Evolutionary conservation across 2,329 filamentous ascomycete genomes (phyloP).

Genomic region (Fusarium annulatum): DNA sequence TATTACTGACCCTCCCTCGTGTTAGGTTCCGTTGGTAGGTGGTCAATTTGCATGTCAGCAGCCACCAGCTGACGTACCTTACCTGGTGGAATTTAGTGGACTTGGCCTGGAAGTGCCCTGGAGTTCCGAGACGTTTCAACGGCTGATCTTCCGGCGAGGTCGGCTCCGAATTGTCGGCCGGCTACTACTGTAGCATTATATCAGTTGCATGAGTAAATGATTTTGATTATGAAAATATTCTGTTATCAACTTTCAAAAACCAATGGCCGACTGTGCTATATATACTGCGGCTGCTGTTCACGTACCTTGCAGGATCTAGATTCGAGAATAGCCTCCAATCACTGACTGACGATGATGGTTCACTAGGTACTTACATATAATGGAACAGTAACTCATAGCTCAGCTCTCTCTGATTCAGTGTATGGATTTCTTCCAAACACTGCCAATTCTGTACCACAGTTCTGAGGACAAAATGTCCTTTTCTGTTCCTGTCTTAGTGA

Average conservation of each 20-base stretch:
- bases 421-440: background rate
- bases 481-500: background rate
- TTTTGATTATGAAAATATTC: background rate
- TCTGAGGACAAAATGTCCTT: background rate
- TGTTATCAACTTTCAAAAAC: background rate
- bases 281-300: background rate
- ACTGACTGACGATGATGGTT: background rate
- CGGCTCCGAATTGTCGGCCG: slow-evolving; percentile 26
- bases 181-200: slow-evolving; percentile 7
- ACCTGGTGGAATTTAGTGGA: slow-evolving; percentile 42
- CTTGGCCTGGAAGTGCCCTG: slow-evolving; percentile 30
- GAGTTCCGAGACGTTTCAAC: slow-evolving; percentile 29
- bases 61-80: background rate
- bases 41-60: slow-evolving; percentile 41
- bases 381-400: background rate
- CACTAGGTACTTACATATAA: background rate
- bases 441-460: background rate
- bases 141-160: slow-evolving; percentile 11
- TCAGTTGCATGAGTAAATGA: background rate
- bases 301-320: background rate
- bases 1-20: slow-evolving; percentile 30
- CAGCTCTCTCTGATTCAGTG: background rate
- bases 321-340: background rate
- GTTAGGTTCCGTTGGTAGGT: background rate
- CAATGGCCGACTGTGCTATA: background rate